Evolutionary conservation across 2,329 filamentous ascomycete genomes (phyloP).

Genomic region (Graphium sp.): DNA sequence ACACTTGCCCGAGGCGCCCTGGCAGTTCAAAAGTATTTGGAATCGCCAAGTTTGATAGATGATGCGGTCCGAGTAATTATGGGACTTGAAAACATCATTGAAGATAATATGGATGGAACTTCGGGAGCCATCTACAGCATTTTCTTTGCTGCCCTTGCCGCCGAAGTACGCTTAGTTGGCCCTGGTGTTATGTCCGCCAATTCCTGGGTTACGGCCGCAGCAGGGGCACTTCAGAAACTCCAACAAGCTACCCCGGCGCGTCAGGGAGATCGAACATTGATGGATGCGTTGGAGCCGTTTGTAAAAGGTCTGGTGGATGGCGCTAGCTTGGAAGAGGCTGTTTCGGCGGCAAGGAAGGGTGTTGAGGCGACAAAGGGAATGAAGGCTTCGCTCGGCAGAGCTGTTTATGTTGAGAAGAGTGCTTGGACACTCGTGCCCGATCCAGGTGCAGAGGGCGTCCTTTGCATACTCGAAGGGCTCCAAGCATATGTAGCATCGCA

Average conservation of each 20-base stretch:
- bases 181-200: constrained; percentile 14
- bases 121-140: constrained; percentile 35
- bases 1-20: constrained; percentile 37
- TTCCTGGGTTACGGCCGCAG: constrained; percentile 23
- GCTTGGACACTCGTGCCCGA: no score
- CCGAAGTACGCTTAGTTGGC: constrained; percentile 13
- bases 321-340: constrained; percentile 34
- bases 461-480: no score
- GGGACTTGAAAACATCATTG: constrained; percentile 35
- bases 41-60: constrained; percentile 25
- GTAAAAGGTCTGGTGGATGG: constrained; percentile 25
- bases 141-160: constrained; percentile 30
- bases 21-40: constrained; percentile 19
- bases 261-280: constrained; percentile 37
- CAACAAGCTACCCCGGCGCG: constrained; percentile 35
- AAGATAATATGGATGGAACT: constrained; percentile 35
- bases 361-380: constrained; percentile 47
- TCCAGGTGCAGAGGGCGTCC: no score
- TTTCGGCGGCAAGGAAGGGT: constrained; percentile 40
- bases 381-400: no score
- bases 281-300: constrained; percentile 40
- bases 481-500: no score
- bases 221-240: constrained; percentile 26
- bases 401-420: no score
- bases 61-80: constrained; percentile 27